Evolutionary conservation across 108 stramenopile species (phyloP).

Genomic region (Cyclotella sp.): DNA sequence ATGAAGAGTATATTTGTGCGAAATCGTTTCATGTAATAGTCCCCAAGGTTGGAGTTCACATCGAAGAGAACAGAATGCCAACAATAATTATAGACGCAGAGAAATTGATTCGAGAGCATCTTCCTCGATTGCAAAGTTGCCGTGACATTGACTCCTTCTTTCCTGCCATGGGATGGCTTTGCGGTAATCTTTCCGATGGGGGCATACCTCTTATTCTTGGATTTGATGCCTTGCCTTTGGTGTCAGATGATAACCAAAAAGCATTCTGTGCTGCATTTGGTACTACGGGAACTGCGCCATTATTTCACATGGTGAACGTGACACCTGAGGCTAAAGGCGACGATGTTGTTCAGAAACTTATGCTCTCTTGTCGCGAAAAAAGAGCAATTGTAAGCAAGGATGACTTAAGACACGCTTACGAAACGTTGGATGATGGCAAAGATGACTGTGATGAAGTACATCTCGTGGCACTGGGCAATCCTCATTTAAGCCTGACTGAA

Average conservation of each 20-base stretch:
- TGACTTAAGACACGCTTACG: conserved; percentile 26
- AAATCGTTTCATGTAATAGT: conserved; percentile 20
- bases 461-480: conserved; percentile 83
- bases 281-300: conserved; percentile 76
- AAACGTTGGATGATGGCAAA: conserved; percentile 34
- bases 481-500: conserved; percentile 76
- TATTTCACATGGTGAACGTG: conserved; percentile 82
- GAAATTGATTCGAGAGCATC: conserved; percentile 33
- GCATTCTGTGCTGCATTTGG: conserved; percentile 88
- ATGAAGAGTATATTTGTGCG: neutral
- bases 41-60: conserved; percentile 66
- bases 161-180: conserved; percentile 74
- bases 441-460: conserved; percentile 45
- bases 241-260: conserved; percentile 78
- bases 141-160: conserved; percentile 64
- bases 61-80: conserved; percentile 60
- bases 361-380: conserved; percentile 7
- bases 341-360: conserved; percentile 23
- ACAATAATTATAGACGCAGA: conserved; percentile 64
- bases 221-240: conserved; percentile 51
- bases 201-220: conserved; percentile 77
- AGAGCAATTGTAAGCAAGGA: conserved; percentile 38
- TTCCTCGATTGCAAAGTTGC: conserved; percentile 6
- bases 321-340: conserved; percentile 74
- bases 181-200: conserved; percentile 77